phyloP scores from a whole-genome alignment of 306 rosid genomes.

The apple (Malus domestica) region DNA sequence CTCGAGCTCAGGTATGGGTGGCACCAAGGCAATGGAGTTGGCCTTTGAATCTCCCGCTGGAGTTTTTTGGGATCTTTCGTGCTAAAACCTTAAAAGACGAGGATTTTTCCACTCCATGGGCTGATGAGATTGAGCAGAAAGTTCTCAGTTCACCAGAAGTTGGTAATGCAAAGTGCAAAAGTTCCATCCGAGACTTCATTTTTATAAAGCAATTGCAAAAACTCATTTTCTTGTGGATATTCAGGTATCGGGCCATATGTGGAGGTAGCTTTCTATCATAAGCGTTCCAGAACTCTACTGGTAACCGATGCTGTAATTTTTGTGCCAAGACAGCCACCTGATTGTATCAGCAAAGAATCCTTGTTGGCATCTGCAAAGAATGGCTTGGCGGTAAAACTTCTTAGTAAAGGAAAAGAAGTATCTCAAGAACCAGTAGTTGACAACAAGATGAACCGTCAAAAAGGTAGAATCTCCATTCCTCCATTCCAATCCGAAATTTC shows the following conservation, averaged over 20 bases:
- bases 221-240: conserved; percentile 28
- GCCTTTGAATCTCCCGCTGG: conserved; percentile 91
- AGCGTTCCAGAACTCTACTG: conserved; percentile 69
- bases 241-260: conserved; percentile 95
- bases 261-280: conserved; percentile 94
- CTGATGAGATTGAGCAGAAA: conserved; percentile 78
- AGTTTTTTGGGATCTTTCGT: conserved; percentile 80
- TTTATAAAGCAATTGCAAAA: not conserved
- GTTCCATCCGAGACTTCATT: not conserved
- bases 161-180: conserved; percentile 42
- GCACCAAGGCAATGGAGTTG: conserved; percentile 99
- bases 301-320: conserved; percentile 92
- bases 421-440: conserved; percentile 75
- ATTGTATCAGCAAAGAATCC: conserved; percentile 79
- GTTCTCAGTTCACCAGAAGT: conserved; percentile 95
- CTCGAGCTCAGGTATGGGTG: conserved; percentile 86
- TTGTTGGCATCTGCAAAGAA: conserved; percentile 85
- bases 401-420: conserved; percentile 82
- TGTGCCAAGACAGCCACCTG: conserved; percentile 88
- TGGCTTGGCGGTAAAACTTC: conserved; percentile 86
- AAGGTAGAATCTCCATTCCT: conserved; percentile 40
- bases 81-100: conserved; percentile 66
- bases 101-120: conserved; percentile 74
- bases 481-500: not conserved
- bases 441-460: conserved; percentile 61